Base-by-base conservation (phyloP, 106 monocot species). In the Acorus calamus region DNA sequence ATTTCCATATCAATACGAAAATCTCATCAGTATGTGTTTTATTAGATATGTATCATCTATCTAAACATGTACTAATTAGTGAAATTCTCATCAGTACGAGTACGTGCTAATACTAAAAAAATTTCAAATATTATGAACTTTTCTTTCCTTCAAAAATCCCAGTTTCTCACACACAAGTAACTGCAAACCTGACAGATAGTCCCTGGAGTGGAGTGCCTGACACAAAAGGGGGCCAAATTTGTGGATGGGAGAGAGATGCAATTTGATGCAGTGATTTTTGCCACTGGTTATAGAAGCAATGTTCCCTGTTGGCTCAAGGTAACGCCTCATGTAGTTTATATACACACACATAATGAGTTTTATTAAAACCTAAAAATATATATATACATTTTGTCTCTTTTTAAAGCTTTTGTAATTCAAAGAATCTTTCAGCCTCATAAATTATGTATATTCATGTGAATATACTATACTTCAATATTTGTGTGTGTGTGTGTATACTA, bases 281-380 rank as follows among this genome's bases (percentile, higher is more conserved):
- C 87, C 2, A 87, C 83, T 4, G 87, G 83, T 6, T 87, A 87
- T 62, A 80, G 56, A 47, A 83, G 74, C 80, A 87, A 80, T 68
- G 79, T 87, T 51, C 74, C 86, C 42, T 67, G 51, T 53, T 87
- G 83, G 87, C 79, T 87, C 60, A 80, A 87, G 83, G 86, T 69
- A 73, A 69, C 0, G 4, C 9, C 7, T 2, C 10, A 5, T 2
- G 8, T 13, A 12, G 6, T n/a, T 47, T 11, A 10, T 11, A 13
- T 47, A 12, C 14, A 57, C 7, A 8, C 4, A 5, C 47, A 57
- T 51, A 44, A 4, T 6, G 42, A 9, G 47, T n/a, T 41, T 59
- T 7, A 13, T 63, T 53, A 0, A 7, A 3, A 3, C 4, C 10
- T 60, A n/a, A n/a, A n/a, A 42, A 6, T 0, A 42, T 0, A 14